Conservation (phyloP, 2,329 filamentous ascomycete genomes). For the Penicillium freii region DNA sequence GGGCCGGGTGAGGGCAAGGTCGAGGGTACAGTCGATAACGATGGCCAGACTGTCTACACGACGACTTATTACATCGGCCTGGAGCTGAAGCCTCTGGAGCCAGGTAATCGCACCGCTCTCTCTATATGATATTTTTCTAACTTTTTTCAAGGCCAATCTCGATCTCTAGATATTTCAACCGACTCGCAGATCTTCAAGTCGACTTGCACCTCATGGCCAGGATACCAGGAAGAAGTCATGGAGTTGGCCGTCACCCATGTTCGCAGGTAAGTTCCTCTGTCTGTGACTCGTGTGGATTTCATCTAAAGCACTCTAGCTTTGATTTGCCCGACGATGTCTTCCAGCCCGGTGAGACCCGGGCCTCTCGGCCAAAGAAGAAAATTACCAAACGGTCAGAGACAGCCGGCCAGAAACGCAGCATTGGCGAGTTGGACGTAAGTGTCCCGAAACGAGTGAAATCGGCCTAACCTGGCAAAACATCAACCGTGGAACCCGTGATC, state of each 20-base stretch:
- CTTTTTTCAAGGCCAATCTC: slow-evolving; percentile 40
- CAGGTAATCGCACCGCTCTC: slow-evolving; percentile 55
- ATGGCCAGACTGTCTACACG: slow-evolving; percentile 66
- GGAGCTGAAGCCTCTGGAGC: slow-evolving; percentile 68
- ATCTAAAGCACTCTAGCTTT: slow-evolving; percentile 56
- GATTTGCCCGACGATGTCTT: slow-evolving; percentile 91
- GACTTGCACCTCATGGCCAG: slow-evolving; percentile 72
- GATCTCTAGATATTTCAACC: slow-evolving; percentile 59
- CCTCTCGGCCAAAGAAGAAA: slow-evolving; percentile 58
- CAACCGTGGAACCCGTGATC: slow-evolving; percentile 24
- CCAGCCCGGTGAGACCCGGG: slow-evolving; percentile 69
- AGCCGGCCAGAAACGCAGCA: slow-evolving; percentile 39
- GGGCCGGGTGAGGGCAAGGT: slow-evolving; percentile 36
- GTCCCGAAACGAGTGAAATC: slow-evolving; percentile 25
- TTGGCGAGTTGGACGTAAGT: slow-evolving; percentile 47
- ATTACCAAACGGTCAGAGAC: slow-evolving; percentile 39
- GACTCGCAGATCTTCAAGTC: slow-evolving; percentile 84
- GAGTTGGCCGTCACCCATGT: slow-evolving; percentile 79
- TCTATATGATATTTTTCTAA: slow-evolving; percentile 32
- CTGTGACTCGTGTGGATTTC: slow-evolving; percentile 7
- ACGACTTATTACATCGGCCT: slow-evolving; percentile 94
- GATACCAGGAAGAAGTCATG: slow-evolving; percentile 72
- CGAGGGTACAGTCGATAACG: slow-evolving; percentile 32
- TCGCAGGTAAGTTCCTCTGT: slow-evolving; percentile 65
- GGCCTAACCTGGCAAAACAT: slow-evolving; percentile 25